Conservation (phyloP, 257 asterid species). For the Orobanche coerulescens region DNA sequence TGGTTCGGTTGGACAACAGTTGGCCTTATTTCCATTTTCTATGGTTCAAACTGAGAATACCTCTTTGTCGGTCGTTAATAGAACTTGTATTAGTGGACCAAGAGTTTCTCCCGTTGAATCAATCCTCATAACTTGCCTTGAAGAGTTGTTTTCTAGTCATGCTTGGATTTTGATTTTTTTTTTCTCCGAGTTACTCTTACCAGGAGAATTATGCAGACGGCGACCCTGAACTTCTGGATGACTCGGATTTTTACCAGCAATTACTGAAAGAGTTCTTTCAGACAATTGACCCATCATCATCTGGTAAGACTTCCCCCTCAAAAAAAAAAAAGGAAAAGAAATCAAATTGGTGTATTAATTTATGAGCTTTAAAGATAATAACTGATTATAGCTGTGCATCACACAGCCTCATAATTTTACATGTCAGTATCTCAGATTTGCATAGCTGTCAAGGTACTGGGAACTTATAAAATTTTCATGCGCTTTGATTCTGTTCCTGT, state of each 20-base stretch:
- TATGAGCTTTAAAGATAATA: not conserved
- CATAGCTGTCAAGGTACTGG: not conserved
- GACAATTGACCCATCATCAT: constrained; percentile 75
- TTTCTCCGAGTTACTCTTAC: constrained; percentile 8
- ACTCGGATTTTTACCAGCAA: constrained; percentile 81
- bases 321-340: no score
- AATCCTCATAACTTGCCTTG: not conserved
- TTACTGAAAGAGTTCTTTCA: constrained; percentile 86
- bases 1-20: no score
- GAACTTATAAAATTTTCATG: not conserved
- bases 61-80: not conserved
- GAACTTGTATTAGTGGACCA: not conserved
- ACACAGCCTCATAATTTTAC: not conserved
- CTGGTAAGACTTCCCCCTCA: no score
- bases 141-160: not conserved
- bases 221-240: constrained; percentile 87
- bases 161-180: not conserved
- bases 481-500: not conserved
- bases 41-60: not conserved
- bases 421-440: not conserved
- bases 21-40: not conserved
- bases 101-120: constrained; percentile 2
- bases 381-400: not conserved
- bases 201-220: constrained; percentile 47
- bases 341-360: no score